Evolutionary conservation across 305 asterid species (phyloP).

Genomic region (Plantago lanceolata): DNA sequence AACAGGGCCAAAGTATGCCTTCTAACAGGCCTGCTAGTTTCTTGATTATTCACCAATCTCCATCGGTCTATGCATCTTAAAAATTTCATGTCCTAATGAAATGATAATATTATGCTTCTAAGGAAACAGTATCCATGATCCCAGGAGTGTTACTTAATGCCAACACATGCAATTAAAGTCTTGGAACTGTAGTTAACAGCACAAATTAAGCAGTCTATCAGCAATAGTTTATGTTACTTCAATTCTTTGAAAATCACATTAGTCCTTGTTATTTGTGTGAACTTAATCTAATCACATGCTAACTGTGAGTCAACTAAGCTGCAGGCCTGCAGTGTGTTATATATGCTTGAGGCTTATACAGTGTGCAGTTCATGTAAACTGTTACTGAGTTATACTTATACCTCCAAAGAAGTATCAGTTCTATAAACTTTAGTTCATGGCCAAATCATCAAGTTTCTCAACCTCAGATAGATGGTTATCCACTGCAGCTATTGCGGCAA

Average conservation of each 20-base stretch:
- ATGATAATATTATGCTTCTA: too few species aligned
- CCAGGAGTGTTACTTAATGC: too few species aligned
- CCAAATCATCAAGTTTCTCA: slow-evolving; percentile 24
- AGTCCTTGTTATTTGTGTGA: slow-evolving; percentile 1
- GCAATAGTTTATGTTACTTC: neutral
- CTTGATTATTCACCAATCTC: too few species aligned
- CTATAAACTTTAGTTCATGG: neutral
- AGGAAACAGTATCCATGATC: too few species aligned
- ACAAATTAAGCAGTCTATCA: too few species aligned
- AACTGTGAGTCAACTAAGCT: slow-evolving; percentile 1
- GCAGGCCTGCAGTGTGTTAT: too few species aligned
- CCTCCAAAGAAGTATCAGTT: neutral
- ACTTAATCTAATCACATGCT: slow-evolving; percentile 5
- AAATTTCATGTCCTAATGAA: too few species aligned
- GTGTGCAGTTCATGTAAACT: neutral
- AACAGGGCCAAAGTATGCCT: too few species aligned
- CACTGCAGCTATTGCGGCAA: slow-evolving; percentile 21
- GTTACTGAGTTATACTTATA: neutral
- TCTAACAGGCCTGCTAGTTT: too few species aligned
- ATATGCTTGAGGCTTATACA: neutral
- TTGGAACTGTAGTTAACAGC: too few species aligned
- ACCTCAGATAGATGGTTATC: slow-evolving; percentile 26
- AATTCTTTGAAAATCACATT: neutral
- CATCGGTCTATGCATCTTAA: too few species aligned
- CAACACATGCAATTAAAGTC: too few species aligned